Evolutionary conservation across 1,284 basidiomycete genomes (phyloP), one percentile per base, ranked within the genome.

Genomic region (Porogramme epimiltina): DNA sequence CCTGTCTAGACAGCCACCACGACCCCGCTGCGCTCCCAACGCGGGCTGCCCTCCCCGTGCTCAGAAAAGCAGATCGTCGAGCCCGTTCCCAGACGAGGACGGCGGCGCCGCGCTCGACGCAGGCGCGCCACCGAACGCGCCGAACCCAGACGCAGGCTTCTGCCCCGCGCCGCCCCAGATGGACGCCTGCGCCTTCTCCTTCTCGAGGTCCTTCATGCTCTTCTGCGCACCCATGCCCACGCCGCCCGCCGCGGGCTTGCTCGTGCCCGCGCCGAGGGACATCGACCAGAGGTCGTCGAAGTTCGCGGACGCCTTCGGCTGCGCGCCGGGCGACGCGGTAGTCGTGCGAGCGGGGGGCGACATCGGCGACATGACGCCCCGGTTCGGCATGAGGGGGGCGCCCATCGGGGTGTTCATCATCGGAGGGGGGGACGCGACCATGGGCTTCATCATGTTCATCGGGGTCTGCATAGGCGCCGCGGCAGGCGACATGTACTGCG

Each of bases 201-300:
- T 87, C 72, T 93, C 88, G 62, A 95, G 67, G 65, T 93, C 92
- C 67, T 88, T 89, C 60, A 95, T 95, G 40, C 86, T 91, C 77
- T 93, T 95, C 15, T 75, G 76, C 18, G 66, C 24, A 4, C 28
- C 31, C 9, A 33, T 19, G n/a, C n/a, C 34, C 13, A 37, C 62
- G 6, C 67, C 59, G 15, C 66, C 54, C 5, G 65, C 47, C 8
- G 65, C 48, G 31, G 55, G 54, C 9, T 70, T 56, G 37, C 69
- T 63, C 19, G 49, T 38, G 4, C 45, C 44, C 16, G 59, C 53
- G 28, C 89, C 88, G 19, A 96, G 79, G 1, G 91, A 92, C 74
- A 94, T 80, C 18, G 83, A 83, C 91, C 93, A 98, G 54, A 98
- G 72, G 67, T 98, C 95, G 61, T 96, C 95, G 65, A 98, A 98